These are phyloP conservation scores for Umbelopsis sp. DNA, from an alignment of 192 early-diverging fungal genomes.

Conservation along the genomic window DNA sequence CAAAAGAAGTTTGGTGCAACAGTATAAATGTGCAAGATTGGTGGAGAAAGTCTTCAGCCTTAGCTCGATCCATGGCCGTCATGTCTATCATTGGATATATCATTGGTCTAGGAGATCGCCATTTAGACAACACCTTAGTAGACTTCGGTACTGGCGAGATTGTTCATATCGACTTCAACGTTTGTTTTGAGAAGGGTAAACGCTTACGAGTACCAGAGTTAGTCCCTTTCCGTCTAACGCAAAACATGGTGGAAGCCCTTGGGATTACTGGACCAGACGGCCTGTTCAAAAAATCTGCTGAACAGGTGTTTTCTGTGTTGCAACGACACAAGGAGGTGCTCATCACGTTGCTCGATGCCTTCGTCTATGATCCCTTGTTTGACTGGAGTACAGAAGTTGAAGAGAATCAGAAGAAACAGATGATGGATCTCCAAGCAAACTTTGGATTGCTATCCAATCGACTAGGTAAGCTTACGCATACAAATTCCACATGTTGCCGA, in stretches of 20 bases:
- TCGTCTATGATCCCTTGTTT: conserved; percentile 88
- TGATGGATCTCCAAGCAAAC: conserved; percentile 32
- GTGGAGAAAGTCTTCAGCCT: conserved; percentile 71
- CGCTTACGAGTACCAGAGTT: conserved; percentile 84
- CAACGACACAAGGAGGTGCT: conserved; percentile 79
- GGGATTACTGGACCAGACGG: conserved; percentile 83
- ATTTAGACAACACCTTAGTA: conserved; percentile 90
- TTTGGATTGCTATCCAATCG: conserved; percentile 30
- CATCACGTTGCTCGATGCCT: conserved; percentile 89
- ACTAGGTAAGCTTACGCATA: conserved; percentile 14
- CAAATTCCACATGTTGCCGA: too few relatives aligned
- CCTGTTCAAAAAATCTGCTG: conserved; percentile 75
- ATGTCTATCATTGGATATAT: conserved; percentile 88
- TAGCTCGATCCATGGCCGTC: conserved; percentile 81
- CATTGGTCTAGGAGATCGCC: conserved; percentile 92
- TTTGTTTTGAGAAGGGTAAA: conserved; percentile 95
- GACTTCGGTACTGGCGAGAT: conserved; percentile 81
- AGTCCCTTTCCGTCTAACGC: conserved; percentile 91
- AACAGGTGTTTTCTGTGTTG: conserved; percentile 79
- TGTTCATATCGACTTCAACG: conserved; percentile 96
- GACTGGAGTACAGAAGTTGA: conserved; percentile 51
- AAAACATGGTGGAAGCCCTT: conserved; percentile 88
- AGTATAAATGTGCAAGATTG: conserved; percentile 69
- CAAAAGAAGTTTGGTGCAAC: conserved; percentile 67
- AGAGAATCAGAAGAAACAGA: conserved; percentile 32